Conservation (phyloP, 2,329 filamentous ascomycete genomes). For the Alternaria gaisen region DNA sequence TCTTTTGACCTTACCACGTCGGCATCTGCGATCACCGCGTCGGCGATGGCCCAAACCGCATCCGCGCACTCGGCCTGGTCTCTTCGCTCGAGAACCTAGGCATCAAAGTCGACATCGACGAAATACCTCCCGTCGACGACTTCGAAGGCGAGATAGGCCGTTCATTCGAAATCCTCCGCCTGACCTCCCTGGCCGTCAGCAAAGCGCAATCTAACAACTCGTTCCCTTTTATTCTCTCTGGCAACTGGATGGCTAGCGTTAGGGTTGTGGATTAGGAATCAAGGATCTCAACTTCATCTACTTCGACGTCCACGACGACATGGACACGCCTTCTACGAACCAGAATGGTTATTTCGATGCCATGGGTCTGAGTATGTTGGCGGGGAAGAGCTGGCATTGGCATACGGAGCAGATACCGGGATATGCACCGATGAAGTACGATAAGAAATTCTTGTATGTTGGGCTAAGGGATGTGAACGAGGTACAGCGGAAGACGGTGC, state of each 20-base stretch:
- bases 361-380: conserved; percentile 51
- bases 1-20: conserved; percentile 53
- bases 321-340: conserved; percentile 49
- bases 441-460: conserved; percentile 4
- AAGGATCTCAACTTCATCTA: conserved; percentile 49
- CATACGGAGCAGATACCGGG: conserved; percentile 47
- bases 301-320: conserved; percentile 58
- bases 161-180: not conserved
- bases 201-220: not conserved
- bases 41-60: conserved; percentile 50
- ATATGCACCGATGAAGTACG: conserved; percentile 23
- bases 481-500: not conserved
- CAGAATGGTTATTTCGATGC: conserved; percentile 52
- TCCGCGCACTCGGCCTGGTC: conserved; percentile 42
- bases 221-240: conserved; percentile 53
- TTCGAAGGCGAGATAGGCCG: not conserved
- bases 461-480: not conserved
- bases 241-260: conserved; percentile 53
- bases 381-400: conserved; percentile 45
- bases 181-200: not conserved
- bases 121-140: not conserved
- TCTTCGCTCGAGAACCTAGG: conserved; percentile 34
- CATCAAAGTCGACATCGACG: not conserved
- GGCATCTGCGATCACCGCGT: conserved; percentile 50
- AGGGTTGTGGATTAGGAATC: conserved; percentile 47